Base-by-base conservation (phyloP, 176 grass and related monocot species). In the Oryza brachyantha region DNA sequence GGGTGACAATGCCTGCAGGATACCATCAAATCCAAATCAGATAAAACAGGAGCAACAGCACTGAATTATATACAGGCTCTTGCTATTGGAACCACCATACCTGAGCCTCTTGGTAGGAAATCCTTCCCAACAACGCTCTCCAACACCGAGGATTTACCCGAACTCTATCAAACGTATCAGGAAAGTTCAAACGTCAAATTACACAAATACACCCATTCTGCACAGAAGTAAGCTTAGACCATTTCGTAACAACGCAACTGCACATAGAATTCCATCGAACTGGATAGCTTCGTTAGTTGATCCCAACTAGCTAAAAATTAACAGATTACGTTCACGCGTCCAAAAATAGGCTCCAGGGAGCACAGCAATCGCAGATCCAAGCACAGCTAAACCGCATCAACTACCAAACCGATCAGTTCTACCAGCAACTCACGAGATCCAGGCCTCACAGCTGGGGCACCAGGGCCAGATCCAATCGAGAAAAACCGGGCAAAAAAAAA, bases 61-160 rank as follows among this genome's bases (percentile, higher is more conserved):
- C 7, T 17, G 57, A 80, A 54, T 26, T 28, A 19, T 28, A 19
- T 8, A 71, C 26, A 13, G 29, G 24, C 70, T 50, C n/a, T 37
- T 72, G 27, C 36, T 58, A 17, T 26, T 64, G 1, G 38, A 76
- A 70, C 9, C 75, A 35, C 40, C 84, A 24, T 89, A 99, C 96
- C 96, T 93, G 96, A 95, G 77, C 96, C 96, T 81, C 92, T 93
- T 0, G 96, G 96, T 42, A 99, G 80, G 75, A 99, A 99, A 82
- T 99, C 96, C 88, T 99, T 99, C 14, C 90, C 96, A 52, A 99
- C 96, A 59, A 99, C 81, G 48, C 96, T 99, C 62, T 99, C 96
- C 83, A 99, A 71, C 63, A 99, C 96, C 11, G 96, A 99, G 34
- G 96, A 99, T 88, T 99, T 99, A 81, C 96, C 96, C 1, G 96